Percentiles rank a stretch among this genome's conserved stretches.
Conservation (phyloP, 352 stramenopile species). For the Phytophthora podocarpi region DNA sequence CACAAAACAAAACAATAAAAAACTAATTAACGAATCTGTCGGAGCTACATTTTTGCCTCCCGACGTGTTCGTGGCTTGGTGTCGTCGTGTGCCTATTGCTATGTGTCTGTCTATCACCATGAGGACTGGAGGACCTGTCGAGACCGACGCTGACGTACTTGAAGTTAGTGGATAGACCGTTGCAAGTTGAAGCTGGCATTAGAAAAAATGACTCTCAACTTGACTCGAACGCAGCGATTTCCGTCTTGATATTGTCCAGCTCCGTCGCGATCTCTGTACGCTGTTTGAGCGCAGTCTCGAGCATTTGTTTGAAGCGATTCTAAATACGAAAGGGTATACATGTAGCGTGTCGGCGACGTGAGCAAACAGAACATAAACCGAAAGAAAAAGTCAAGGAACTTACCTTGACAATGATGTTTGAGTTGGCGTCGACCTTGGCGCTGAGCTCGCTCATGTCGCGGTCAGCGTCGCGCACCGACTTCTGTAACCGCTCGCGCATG, state of each 20-base stretch:
- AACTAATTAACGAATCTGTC: conserved; percentile 34
- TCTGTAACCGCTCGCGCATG: conserved; percentile 67
- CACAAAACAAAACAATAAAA: conserved; percentile 35
- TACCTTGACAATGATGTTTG: conserved; percentile 87
- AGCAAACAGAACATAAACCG: neutral
- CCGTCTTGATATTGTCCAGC: conserved; percentile 58
- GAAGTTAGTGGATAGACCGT: conserved; percentile 5
- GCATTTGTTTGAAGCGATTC: conserved; percentile 85
- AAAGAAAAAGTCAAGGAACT: neutral
- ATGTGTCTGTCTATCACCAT: too few species aligned
- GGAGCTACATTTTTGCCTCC: conserved; percentile 16
- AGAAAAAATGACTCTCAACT: conserved; percentile 23
- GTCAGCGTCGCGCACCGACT: conserved; percentile 70
- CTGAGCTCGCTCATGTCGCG: conserved; percentile 68
- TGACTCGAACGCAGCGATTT: conserved; percentile 52
- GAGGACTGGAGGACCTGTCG: neutral
- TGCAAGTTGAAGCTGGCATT: conserved; percentile 3
- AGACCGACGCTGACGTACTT: conserved; percentile 6
- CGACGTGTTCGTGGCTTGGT: neutral
- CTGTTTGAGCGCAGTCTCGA: conserved; percentile 66
- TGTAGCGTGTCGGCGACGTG: neutral
- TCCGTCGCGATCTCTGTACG: conserved; percentile 54
- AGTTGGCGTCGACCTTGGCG: conserved; percentile 72
- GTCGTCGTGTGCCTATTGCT: too few species aligned
- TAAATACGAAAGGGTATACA: too few species aligned